Conservation (phyloP, 129 eudicot species). For the Centaurea solstitialis region DNA sequence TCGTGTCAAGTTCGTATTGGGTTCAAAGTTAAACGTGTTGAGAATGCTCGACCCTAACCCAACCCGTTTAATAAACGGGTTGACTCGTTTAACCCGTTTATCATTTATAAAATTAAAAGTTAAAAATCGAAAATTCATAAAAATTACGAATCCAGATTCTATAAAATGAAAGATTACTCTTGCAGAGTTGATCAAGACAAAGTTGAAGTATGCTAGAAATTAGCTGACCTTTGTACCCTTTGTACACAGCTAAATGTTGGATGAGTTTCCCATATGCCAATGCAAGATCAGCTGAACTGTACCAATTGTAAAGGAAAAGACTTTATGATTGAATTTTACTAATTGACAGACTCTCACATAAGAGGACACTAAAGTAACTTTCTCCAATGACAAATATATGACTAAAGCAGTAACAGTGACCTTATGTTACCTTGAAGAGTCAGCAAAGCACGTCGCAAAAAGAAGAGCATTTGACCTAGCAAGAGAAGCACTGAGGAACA, state of each 20-base stretch:
- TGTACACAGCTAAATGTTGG: slow-evolving; percentile 81
- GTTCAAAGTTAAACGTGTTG: no score
- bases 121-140: no score
- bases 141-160: no score
- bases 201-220: neutral
- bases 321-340: no score
- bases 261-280: slow-evolving; percentile 92
- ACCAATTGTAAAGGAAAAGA: slow-evolving; percentile 3
- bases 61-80: no score
- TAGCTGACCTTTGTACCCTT: slow-evolving; percentile 88
- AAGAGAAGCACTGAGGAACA: slow-evolving; percentile 63
- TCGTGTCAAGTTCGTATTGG: no score
- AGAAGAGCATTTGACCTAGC: slow-evolving; percentile 75
- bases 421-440: slow-evolving; percentile 73
- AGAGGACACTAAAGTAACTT: neutral
- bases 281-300: slow-evolving; percentile 86
- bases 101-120: no score
- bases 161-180: neutral
- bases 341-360: neutral
- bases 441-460: slow-evolving; percentile 83
- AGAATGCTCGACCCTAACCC: no score
- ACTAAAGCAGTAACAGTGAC: slow-evolving; percentile 3
- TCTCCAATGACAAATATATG: neutral
- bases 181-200: slow-evolving; percentile 2
- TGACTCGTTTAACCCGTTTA: no score